A percentile compares a stretch with the other conserved stretches of the same genome.
Conservation (phyloP, 2,329 filamentous ascomycete genomes). For the Aspergillus luchuensis region DNA sequence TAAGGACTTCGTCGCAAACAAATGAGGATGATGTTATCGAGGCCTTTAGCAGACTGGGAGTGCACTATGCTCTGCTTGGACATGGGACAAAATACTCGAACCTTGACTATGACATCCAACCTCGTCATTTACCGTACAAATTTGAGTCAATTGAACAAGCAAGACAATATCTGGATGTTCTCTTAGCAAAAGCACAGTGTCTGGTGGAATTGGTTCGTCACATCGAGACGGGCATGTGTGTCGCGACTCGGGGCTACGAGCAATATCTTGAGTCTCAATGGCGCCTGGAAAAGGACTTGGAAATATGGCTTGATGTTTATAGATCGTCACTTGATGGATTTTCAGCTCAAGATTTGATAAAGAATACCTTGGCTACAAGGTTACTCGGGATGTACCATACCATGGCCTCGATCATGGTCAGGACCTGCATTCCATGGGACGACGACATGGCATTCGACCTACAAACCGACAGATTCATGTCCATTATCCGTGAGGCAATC, state of each 20-base stretch:
- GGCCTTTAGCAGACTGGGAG: not conserved
- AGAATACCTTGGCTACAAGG: not conserved
- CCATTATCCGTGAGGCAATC: constrained; percentile 15
- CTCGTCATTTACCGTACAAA: not conserved
- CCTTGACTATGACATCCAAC: not conserved
- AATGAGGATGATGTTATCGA: not conserved
- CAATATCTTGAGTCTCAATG: not conserved
- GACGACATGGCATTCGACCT: constrained; percentile 32
- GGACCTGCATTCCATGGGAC: constrained; percentile 22
- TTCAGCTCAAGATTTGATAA: not conserved
- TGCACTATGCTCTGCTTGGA: not conserved
- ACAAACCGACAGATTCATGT: constrained; percentile 24
- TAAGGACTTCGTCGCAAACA: not conserved
- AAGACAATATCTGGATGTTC: not conserved
- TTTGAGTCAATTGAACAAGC: not conserved
- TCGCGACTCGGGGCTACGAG: not conserved
- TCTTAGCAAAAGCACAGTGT: not conserved
- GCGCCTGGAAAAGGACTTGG: not conserved
- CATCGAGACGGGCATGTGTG: not conserved
- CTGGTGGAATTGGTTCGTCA: not conserved
- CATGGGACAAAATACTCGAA: not conserved
- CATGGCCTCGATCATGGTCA: constrained; percentile 49
- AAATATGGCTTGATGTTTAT: constrained; percentile 28
- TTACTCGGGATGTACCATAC: constrained; percentile 45
- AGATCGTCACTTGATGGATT: constrained; percentile 5